These are phyloP conservation scores for Trichosporon ovoides DNA, from an alignment of 1,284 basidiomycete genomes.

Conservation along the genomic window DNA sequence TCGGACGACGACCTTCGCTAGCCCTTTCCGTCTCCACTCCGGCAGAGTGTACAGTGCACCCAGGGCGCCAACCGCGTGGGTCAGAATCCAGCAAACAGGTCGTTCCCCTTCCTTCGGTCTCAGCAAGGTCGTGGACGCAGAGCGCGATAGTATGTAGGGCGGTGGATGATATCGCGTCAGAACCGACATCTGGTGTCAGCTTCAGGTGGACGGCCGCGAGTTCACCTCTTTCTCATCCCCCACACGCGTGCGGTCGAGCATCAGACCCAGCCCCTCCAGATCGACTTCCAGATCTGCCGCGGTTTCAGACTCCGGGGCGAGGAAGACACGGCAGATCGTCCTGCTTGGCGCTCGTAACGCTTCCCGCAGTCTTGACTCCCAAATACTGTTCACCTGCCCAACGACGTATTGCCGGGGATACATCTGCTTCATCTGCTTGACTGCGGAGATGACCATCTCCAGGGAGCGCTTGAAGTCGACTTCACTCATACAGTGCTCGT, in stretches of 20 bases:
- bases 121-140: constrained; percentile 18
- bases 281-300: neutral
- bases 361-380: neutral
- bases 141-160: constrained; percentile 20
- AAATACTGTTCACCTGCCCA: neutral
- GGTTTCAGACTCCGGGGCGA: neutral
- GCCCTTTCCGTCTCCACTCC: constrained; percentile 22
- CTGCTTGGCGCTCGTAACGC: neutral
- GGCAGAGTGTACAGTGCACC: constrained; percentile 29
- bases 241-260: constrained; percentile 10
- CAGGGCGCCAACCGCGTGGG: constrained; percentile 23
- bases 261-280: neutral
- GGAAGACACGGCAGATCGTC: neutral
- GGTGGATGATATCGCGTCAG: constrained; percentile 9
- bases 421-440: neutral
- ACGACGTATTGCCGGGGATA: neutral
- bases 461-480: neutral
- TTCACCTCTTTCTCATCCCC: constrained; percentile 22
- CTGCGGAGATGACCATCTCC: neutral
- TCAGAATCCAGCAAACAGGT: constrained; percentile 25
- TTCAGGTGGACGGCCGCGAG: neutral
- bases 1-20: constrained; percentile 24
- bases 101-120: neutral
- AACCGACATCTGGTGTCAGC: constrained; percentile 14
- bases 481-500: neutral